Evolutionary conservation across 2,329 filamentous ascomycete genomes (phyloP), one percentile per base, ranked within the genome.

Genomic region (Colletotrichum sidae): DNA sequence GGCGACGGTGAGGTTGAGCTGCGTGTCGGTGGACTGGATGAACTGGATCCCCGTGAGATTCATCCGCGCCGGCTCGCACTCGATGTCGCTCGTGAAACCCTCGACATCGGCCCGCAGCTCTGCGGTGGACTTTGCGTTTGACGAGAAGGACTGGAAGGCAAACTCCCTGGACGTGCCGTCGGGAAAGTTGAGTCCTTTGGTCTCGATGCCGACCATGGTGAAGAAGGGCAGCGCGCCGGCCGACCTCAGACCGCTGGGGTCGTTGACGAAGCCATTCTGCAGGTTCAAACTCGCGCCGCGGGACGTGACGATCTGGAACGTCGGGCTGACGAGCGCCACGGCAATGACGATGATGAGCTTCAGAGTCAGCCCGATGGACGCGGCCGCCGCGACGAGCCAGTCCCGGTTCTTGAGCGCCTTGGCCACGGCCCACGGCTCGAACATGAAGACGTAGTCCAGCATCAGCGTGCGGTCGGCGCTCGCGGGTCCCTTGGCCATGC

Each of bases 301-400:
- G 35, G 70, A 69, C 9, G 69, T 67, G 9, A 74, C 65, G 4
- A 69, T 70, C 12, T 76, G 68, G 3, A 76, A 66, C 4, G 63
- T 71, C 4, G 78, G 75, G 3, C 74, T 75, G 47, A 80, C 73
- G 41, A 80, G 70, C 6, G 74, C 78, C 0, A 78, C 76, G 0
- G 79, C 76, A 8, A 78, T 68, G 13, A 80, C 69, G 35, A 80
- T 69, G 8, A 76, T 67, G 6, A 75, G 6, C 67, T 75, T 75
- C 34, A 80, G 69, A 4, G 79, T 47, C 34, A 80, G 38, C 1
- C 74, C 72, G 1, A 75, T 60, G 0, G 67, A 56, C 1, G 73
- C 62, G 0, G 74, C 68, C 25, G 68, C 70, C 1, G 71, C 72
- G 8, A 80, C 78, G 7, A 76, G 69, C 67, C 69, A 76, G 65